Base-by-base conservation (phyloP, 441 rosid species). In the Theobroma grandiflorum region DNA sequence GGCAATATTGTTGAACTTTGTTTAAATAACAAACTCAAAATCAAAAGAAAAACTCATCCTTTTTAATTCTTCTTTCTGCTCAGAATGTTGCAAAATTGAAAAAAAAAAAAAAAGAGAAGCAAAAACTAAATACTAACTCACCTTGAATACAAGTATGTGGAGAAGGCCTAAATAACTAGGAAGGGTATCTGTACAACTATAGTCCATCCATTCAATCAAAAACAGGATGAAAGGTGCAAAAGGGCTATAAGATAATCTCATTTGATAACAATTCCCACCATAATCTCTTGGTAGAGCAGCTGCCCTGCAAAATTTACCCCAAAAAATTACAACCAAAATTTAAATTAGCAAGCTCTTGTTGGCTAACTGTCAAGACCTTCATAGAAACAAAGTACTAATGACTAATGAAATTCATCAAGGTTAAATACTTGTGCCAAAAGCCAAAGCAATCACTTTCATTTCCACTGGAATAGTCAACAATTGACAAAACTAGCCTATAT, bases 181-280 rank as follows among this genome's bases (percentile, higher is more conserved):
- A 38, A 93, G 83, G 18, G 89, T 64, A 84, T 87, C 94, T 43
- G 91, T 90, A 80, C 91, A 91, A 18, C 92, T 80, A 81, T 75
- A 90, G 77, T 90, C 93, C 92, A 90, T 86, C 97, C 95, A 93
- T 82, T 91, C 89, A 62, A 90, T 81, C 80, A 90, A 80, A 83
- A 87, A 91, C 78, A 90, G 70, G 67, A 90, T 74, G 59, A 90
- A 80, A 4, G 90, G 95, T 8, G 97, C 95, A 75, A 89, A 57
- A 20, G 92, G 88, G 82, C 94, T 85, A 80, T 88, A 93, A 37
- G 91, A 87, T 80, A 93, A 78, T 82, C 87, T 89, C 93, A 93
- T 90, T 81, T 90, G 94, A 74, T 90, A 77, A 71, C 58, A 85
- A 74, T 85, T 85, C 45, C 89, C 94, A 12, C 89, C 85, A 78